Base-by-base conservation (phyloP, 495 filamentous ascomycete species). In the Cudoniella acicularis region DNA sequence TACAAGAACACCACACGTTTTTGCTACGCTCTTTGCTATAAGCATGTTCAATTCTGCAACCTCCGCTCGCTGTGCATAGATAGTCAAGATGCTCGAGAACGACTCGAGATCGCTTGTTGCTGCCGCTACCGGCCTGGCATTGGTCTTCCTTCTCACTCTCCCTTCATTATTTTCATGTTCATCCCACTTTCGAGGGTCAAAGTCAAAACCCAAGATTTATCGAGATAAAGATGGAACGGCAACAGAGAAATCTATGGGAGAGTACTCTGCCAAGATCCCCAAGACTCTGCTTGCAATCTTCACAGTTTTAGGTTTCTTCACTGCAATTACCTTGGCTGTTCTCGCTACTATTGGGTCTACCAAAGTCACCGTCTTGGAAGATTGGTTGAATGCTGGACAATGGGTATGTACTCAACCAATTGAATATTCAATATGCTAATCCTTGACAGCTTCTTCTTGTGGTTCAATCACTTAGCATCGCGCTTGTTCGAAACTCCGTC, bases 211-310 rank as follows among this genome's bases (percentile, higher is more conserved):
- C 10, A 40, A 18, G 24, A n/a, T 13, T 56, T 89, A 88, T 59
- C 74, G 83, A 66, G 86, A 89, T 67, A 72, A 76, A 61, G 86
- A 89, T 69, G 86, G 86, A 54, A 69, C 72, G 60, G 82, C 84
- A 26, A 85, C 79, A 0, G 72, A 75, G 46, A 78, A 85, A 60
- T 79, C 82, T 3, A 61, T 81, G 60, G 75, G 76, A 24, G 70
- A 69, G 40, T 87, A 78, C 64, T 82, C 80, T 22, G 70, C 74
- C 27, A 78, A 70, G 54, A 40, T 74, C 4, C 77, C 79, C 27
- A 86, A 79, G 58, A 52, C 69, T 21, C 18, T 73, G 13, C 67
- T 84, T 49, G 54, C 80, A 17, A 16, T 75, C 22, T 74, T 73
- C 51, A 72, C 77, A 2, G 54, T 75, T n/a, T 23, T 70, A 49